phyloP scores from a whole-genome alignment of 1,139 yeast species.

The Groenewaldozyma auringiensis region DNA sequence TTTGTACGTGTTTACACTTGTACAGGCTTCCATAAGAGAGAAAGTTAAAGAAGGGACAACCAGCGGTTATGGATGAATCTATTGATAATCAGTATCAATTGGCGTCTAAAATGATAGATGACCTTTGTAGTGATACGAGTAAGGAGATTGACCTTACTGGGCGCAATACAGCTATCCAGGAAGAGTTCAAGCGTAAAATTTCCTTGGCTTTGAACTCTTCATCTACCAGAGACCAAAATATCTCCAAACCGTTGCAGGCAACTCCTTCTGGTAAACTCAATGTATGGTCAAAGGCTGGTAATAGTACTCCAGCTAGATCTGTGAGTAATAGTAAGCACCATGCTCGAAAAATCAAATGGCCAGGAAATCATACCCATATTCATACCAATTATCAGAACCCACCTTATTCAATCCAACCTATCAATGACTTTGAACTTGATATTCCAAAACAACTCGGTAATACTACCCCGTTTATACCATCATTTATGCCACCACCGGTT shows the following conservation, averaged over 20 bases:
- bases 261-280: not conserved
- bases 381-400: not conserved
- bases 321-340: not conserved
- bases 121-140: not conserved
- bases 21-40: no score
- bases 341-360: not conserved
- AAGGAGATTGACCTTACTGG: no score
- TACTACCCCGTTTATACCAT: not conserved
- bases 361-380: not conserved
- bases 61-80: not conserved
- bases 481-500: not conserved
- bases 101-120: conserved; percentile 4
- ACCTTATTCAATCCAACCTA: not conserved
- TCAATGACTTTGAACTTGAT: not conserved
- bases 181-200: not conserved
- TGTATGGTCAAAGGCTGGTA: not conserved
- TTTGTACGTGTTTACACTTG: no score
- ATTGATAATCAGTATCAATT: not conserved
- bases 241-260: not conserved
- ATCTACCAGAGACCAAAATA: not conserved
- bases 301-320: not conserved
- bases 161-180: not conserved
- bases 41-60: no score
- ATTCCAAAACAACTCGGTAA: not conserved
- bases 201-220: not conserved